Base-by-base conservation (phyloP, 148 eudicot genomes). In the Suaeda aralocaspica region DNA sequence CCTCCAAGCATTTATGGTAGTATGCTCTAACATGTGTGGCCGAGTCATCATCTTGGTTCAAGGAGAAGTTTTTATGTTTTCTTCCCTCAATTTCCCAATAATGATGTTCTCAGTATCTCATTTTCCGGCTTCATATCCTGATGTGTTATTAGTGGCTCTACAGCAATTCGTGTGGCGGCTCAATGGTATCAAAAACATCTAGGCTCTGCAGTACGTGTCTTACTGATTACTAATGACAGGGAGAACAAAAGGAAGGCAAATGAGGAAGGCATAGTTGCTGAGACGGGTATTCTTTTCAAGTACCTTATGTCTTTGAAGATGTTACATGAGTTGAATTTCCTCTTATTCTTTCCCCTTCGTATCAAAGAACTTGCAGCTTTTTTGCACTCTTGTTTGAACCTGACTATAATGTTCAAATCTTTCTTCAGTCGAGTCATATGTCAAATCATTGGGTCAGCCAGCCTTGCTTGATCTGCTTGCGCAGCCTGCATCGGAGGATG, bases 161-260 rank as follows among this genome's bases (percentile, higher is more conserved):
- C 91, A 93, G 98, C 98, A 66, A 93, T 93, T 71, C 83, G 98
- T 64, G 97, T 91, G 82, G 98, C 98, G 45, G 76, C 91, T 58
- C 95, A 81, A 68, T 93, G 98, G 98, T 93, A 93, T 80, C 92
- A 93, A 64, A 87, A 82, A 66, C 98, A 93, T 82, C 91, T 93
- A 67, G 92, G 91, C 59, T 39, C 82, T 61, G 79, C 77, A 16
- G 81, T 80, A 26, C 83, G 78, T 51, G 89, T 93, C 66, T 68
- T 93, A 66, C 79, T 93, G 69, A 78, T 93, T 74, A 93, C 98
- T 71, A 91, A 93, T 84, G 95, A 93, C 70, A 85, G 81, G 64
- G 98, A 91, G 66, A 93, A 93, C 81, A 91, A 84, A 78, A 87
- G 86, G 77, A 93, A 89, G 82, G 96, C 97, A 56, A 70, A 56